Conservation (phyloP, 352 stramenopile species). For the Phytopythium cucurbitacearum region DNA sequence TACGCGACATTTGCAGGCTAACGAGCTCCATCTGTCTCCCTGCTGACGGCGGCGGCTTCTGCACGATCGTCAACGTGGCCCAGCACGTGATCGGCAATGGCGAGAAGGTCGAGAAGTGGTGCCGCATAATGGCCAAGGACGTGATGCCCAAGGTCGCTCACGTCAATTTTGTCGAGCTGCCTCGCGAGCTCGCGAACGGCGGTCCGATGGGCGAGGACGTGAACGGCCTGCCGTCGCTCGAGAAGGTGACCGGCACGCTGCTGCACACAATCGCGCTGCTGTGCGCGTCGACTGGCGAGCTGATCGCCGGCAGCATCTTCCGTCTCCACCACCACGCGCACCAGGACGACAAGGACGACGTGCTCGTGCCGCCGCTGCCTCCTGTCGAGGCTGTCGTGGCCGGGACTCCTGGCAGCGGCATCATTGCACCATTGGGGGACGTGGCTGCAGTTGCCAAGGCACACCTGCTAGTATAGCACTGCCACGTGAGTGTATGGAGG, state of each 20-base stretch:
- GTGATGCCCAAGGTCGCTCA: slow-evolving; percentile 37
- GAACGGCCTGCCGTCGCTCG: slow-evolving; percentile 1
- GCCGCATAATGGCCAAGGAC: slow-evolving; percentile 34
- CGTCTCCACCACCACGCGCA: slow-evolving; percentile 22
- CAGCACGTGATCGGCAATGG: slow-evolving; percentile 7
- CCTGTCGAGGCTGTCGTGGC: no score
- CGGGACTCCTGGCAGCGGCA: no score
- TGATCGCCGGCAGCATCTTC: slow-evolving; percentile 55
- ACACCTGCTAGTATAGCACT: no score
- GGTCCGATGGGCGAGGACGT: neutral
- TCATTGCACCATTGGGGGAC: no score
- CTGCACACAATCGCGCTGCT: slow-evolving; percentile 61
- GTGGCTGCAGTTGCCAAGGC: no score
- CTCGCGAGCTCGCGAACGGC: slow-evolving; percentile 4
- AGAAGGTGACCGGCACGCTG: slow-evolving; percentile 21
- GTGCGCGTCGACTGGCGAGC: slow-evolving; percentile 39
- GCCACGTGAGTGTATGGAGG: no score
- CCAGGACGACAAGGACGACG: neutral
- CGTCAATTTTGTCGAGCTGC: slow-evolving; percentile 52
- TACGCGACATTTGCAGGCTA: slow-evolving; percentile 21
- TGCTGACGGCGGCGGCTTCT: slow-evolving; percentile 2
- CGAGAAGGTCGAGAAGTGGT: slow-evolving; percentile 26
- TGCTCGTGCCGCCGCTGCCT: neutral
- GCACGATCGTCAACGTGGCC: slow-evolving; percentile 29
- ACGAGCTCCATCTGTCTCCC: slow-evolving; percentile 24